Base-by-base conservation (phyloP, 1,284 basidiomycete genomes). In the Taiwanofungus camphoratus region DNA sequence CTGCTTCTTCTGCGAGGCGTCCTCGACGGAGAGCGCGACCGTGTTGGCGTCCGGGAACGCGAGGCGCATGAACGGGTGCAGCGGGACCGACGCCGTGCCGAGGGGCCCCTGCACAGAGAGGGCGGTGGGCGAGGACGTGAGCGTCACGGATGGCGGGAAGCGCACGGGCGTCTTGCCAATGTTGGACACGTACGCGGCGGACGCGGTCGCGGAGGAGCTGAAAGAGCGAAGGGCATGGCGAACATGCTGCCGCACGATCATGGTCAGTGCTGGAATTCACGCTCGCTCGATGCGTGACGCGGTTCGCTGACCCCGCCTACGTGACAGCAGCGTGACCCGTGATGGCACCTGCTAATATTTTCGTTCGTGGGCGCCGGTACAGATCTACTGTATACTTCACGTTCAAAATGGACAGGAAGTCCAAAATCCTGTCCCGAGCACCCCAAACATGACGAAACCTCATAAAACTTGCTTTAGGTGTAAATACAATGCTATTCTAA, bases 91-190 rank as follows among this genome's bases (percentile, higher is more conserved):
- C 19, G 86, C 81, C 24, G 73, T 70, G 36, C 92, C 92, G 4
- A 90, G 74, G 0, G 90, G 92, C 3, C 92, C 92, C 40, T 70
- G 68, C 51, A 94, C 76, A 34, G 70, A 61, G 48, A 90, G 67
- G 27, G 72, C 68, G 24, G 73, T 69, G 3, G 73, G 54, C 22
- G 75, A 69, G 1, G 68, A 75, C 15, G 70, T 63, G 57, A 92
- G 68, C 41, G 76, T 70, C 56, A 94, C 82, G 52, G 73, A 69
- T 7, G 74, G 57, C 5, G 92, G 90, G 53, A 87, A 67, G 49
- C 71, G 67, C 44, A 96, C 84, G 39, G 90, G 88, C 44, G 79
- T 71, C 54, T 84, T 82, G 46, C 92, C 92, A 49, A 95, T 84
- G 66, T 94, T 87, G 23, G 87, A 87, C 43, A 64, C 58, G 55